Evolutionary conservation across 352 stramenopile genomes (phyloP).

Genomic region (Phytophthora nicotianae): DNA sequence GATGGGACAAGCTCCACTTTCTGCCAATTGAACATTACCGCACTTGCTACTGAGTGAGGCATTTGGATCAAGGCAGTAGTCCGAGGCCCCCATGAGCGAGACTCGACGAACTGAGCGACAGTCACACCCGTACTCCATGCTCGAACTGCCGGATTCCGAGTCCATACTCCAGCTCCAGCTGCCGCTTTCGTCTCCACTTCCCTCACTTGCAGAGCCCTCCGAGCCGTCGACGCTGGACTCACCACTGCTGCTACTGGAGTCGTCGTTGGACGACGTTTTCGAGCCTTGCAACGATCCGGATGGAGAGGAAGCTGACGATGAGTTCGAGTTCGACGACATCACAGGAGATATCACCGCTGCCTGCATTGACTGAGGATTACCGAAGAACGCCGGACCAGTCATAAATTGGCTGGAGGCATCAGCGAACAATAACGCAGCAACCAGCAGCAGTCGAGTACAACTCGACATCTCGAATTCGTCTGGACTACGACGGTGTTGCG

Average conservation of each 20-base stretch:
- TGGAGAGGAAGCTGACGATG: slow-evolving; percentile 8
- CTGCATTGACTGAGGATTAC: slow-evolving; percentile 8
- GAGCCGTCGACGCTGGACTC: slow-evolving; percentile 8
- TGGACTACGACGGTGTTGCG: slow-evolving; percentile 3
- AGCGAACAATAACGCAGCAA: slow-evolving; percentile 5
- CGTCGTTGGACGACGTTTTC: slow-evolving; percentile 9
- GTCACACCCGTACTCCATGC: slow-evolving; percentile 47
- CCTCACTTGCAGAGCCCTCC: slow-evolving; percentile 8
- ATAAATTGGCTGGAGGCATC: slow-evolving; percentile 18
- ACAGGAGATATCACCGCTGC: slow-evolving; percentile 7
- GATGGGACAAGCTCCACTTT: slow-evolving; percentile 61
- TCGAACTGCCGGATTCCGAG: slow-evolving; percentile 35
- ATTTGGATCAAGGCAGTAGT: slow-evolving; percentile 64
- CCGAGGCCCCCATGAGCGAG: slow-evolving; percentile 72
- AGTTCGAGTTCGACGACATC: slow-evolving; percentile 2
- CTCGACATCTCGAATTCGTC: slow-evolving; percentile 3
- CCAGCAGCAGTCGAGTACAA: slow-evolving; percentile 9
- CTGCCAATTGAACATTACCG: slow-evolving; percentile 55
- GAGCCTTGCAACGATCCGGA: slow-evolving; percentile 21
- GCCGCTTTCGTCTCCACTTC: slow-evolving; percentile 24
- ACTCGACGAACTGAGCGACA: slow-evolving; percentile 51
- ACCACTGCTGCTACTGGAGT: neutral
- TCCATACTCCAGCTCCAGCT: slow-evolving; percentile 27
- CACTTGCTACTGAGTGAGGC: slow-evolving; percentile 66
- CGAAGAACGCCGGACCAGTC: slow-evolving; percentile 3